phyloP scores from a whole-genome alignment of 75 land plant genomes.

The Larix kaempferi region DNA sequence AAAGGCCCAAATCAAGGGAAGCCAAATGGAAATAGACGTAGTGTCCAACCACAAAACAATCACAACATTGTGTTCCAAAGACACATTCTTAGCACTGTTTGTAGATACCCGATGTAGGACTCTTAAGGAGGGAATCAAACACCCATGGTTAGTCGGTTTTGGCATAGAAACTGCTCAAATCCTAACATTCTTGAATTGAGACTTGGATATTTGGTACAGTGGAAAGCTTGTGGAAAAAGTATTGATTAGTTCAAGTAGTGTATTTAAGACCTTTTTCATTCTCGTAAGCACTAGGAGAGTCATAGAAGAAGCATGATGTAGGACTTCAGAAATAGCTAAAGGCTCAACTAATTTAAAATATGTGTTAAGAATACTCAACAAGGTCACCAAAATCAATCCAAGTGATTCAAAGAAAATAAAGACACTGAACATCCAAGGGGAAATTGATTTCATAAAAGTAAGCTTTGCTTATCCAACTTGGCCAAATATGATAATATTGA shows the following conservation, averaged over 20 bases:
- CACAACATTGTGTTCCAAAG: conserved; percentile 70
- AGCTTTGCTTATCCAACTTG: too few species aligned
- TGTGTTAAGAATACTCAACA: conserved; percentile 56
- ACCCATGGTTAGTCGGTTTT: conserved; percentile 50
- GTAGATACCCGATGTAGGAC: conserved; percentile 19
- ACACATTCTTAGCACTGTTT: conserved; percentile 36
- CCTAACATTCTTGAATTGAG: conserved; percentile 31
- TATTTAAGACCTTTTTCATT: conserved; percentile 64
- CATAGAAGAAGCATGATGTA: conserved; percentile 77
- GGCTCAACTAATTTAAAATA: conserved; percentile 47
- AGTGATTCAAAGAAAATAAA: conserved; percentile 20
- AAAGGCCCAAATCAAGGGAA: too few species aligned
- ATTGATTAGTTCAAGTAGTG: conserved; percentile 16
- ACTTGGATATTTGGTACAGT: conserved; percentile 72
- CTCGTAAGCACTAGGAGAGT: conserved; percentile 58
- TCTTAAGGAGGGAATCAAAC: conserved; percentile 33
- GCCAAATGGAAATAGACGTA: too few species aligned
- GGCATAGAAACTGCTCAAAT: conserved; percentile 52
- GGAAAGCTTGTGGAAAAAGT: conserved; percentile 39
- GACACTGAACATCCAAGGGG: conserved; percentile 32
- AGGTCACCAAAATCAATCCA: conserved; percentile 44
- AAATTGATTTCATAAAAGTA: conserved; percentile 50
- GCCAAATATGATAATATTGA: conserved; percentile 46
- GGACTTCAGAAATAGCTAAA: conserved; percentile 65
- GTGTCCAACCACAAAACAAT: conserved; percentile 70